Evolutionary conservation across 495 filamentous ascomycete genomes (phyloP), one percentile per base, ranked within the genome.

Genomic region (Neurospora pannonica): DNA sequence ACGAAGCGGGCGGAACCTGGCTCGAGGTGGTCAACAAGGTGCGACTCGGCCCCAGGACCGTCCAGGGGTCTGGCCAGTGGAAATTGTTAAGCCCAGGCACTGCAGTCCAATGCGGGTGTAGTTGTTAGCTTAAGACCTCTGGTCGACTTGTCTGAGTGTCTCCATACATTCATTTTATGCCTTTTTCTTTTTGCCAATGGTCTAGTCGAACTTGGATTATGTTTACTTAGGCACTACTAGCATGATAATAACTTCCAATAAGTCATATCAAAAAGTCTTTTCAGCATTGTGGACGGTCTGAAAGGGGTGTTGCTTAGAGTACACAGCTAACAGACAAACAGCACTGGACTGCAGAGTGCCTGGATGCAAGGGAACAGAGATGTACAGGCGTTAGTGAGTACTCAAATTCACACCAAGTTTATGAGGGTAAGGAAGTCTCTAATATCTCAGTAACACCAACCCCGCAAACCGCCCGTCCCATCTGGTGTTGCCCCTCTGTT

Each of bases 401-500:
- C 43, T 21, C 19, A 0, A 6, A 17, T 6, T 40, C 4, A 40
- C 5, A 42, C 15, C 15, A 6, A 3, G 15, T 7, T 19, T 42
- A 6, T 19, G 5, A 17, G 5, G 15, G 39, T 19, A 2, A 19
- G 6, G 0, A 19, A 7, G 39, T 42, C 15, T 17, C 5, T 3
- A 19, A 3, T 43, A 46, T 46, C 42, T 46, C 42, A 46, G 1
- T 13, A n/a, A 19, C 39, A 17, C 15, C 39, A 72, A 76, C 77
- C 74, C 76, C 78, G 71, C 76, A 39, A 75, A 77, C 76, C 76
- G 76, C 75, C 78, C 73, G 72, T 40, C 17, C 46, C 24, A 48
- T 46, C 42, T 31, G 54, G 62, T 21, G 40, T 60, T 60, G 24
- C 48, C 48, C 48, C 48, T 60, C 48, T 60, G 48, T 60, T 60